Evolutionary conservation across 2,329 filamentous ascomycete species (phyloP), one percentile per base, ranked within the genome.

Genomic region (Claviceps cyperi): DNA sequence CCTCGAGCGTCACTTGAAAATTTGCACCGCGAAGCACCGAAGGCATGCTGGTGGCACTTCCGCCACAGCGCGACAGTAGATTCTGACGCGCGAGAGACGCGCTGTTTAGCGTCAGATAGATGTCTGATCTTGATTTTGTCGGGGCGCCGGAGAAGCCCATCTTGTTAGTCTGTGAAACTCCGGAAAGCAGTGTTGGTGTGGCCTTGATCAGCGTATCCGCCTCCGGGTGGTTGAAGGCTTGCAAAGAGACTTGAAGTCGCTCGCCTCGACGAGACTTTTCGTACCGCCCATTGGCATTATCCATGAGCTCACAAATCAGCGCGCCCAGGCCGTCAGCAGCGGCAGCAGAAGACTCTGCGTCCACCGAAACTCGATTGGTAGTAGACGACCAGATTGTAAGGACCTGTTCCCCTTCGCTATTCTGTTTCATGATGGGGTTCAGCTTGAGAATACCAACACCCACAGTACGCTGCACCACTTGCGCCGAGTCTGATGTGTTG

Each of bases 61-160:
- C 88, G 21, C 72, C 74, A 41, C 70, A 78, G n/a, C 80, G 70
- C 7, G 79, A 83, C n/a, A 84, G 63, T 0, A 83, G 64, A 36
- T 84, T 82, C 59, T 94, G 87, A 51, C 81, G 81, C 17, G 84
- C 82, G 22, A 98, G 71, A n/a, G 82, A 74, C 0, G 88, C 86
- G 55, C 88, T 82, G 51, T 81, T 80, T 46, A 98, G 67, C 0
- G 89, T 96, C 43, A 98, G 67, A 62, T 98, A 98, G 47, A 98
- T 97, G 64, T 98, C 94, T 11, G 89, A 96, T 58, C 94, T 77
- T 15, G 85, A 76, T 62, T 88, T 90, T 0, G 84, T 89, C 0
- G 92, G 91, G 1, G 90, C 90, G 13, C 90, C 90, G 3, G 91
- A 87, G 63, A 98, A 97, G 2, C 90, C 92, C 64, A 97, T 90